Evolutionary conservation across 176 grass and related monocot species (phyloP).

Genomic region (Pontederia paniculata): DNA sequence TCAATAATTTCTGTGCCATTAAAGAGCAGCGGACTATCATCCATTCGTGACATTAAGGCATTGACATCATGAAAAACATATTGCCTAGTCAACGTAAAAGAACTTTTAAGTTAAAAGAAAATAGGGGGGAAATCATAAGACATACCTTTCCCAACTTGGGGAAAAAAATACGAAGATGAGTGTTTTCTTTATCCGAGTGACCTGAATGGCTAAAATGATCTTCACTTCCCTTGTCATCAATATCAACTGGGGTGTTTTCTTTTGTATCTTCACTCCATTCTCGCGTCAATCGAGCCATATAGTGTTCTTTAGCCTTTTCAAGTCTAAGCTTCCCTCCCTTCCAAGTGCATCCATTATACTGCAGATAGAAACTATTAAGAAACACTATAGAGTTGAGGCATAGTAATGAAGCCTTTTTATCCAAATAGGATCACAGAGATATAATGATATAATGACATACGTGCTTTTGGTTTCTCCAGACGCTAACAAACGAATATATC

Average conservation of each 20-base stretch:
- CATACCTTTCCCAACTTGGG: constrained; percentile 71
- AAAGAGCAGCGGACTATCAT: too few species aligned
- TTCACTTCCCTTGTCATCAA: constrained; percentile 18
- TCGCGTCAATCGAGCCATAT: constrained; percentile 47
- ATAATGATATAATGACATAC: too few species aligned
- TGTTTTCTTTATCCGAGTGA: constrained; percentile 24
- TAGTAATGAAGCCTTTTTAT: too few species aligned
- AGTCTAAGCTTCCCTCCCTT: constrained; percentile 77
- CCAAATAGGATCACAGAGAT: too few species aligned
- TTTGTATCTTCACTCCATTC: constrained; percentile 61
- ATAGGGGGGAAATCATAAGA: background rate
- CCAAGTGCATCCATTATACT: constrained; percentile 98
- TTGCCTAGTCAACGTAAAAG: background rate
- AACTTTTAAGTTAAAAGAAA: too few species aligned
- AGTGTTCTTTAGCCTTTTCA: constrained; percentile 95
- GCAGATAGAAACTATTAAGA: constrained; percentile 9
- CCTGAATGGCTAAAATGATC: constrained; percentile 17
- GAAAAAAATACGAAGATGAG: constrained; percentile 70
- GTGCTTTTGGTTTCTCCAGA: background rate
- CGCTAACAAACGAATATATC: too few species aligned
- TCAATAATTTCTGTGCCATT: too few species aligned
- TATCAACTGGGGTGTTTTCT: constrained; percentile 10
- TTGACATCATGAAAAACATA: too few species aligned
- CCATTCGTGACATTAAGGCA: too few species aligned
- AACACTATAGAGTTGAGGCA: too few species aligned